Percentiles rank a stretch among this genome's conserved stretches.
Evolutionary conservation across 108 stramenopile genomes (phyloP).

Genomic region (Fragilaria radians): DNA sequence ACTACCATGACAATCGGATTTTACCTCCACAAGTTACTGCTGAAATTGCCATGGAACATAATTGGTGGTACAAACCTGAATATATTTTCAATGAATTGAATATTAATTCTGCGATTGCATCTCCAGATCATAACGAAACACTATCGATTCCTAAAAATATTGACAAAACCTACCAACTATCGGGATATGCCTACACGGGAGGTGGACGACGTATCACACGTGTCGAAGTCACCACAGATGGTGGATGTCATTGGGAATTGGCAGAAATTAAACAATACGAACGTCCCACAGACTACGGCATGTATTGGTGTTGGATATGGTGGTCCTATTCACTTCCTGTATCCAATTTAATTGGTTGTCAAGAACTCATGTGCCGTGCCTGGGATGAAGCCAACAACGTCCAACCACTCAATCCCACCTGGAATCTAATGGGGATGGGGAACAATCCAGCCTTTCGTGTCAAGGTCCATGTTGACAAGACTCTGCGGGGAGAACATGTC

Average conservation of each 20-base stretch:
- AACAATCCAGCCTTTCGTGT: constrained; percentile 95
- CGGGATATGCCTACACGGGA: constrained; percentile 96
- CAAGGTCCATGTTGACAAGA: constrained; percentile 79
- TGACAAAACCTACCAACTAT: constrained; percentile 67
- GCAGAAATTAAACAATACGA: constrained; percentile 67
- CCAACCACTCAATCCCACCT: constrained; percentile 88
- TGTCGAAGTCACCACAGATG: constrained; percentile 88
- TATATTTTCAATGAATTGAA: constrained; percentile 98
- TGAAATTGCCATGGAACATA: constrained; percentile 82
- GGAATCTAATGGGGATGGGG: constrained; percentile 99
- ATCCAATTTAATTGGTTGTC: constrained; percentile 72
- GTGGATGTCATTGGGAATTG: constrained; percentile 80
- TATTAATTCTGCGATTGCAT: constrained; percentile 93
- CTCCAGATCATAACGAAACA: constrained; percentile 90
- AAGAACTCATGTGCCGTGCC: constrained; percentile 91
- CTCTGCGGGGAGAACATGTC: constrained; percentile 50
- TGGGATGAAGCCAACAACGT: constrained; percentile 92
- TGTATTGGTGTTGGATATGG: constrained; percentile 94
- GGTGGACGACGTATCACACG: constrained; percentile 88
- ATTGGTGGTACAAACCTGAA: constrained; percentile 98
- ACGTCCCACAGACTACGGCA: constrained; percentile 77
- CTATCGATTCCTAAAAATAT: constrained; percentile 59
- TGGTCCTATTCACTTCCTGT: constrained; percentile 72
- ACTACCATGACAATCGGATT: constrained; percentile 98
- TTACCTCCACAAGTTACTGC: constrained; percentile 92